Conservation (phyloP, 2,329 filamentous ascomycete species). For the Fusarium sp. region DNA sequence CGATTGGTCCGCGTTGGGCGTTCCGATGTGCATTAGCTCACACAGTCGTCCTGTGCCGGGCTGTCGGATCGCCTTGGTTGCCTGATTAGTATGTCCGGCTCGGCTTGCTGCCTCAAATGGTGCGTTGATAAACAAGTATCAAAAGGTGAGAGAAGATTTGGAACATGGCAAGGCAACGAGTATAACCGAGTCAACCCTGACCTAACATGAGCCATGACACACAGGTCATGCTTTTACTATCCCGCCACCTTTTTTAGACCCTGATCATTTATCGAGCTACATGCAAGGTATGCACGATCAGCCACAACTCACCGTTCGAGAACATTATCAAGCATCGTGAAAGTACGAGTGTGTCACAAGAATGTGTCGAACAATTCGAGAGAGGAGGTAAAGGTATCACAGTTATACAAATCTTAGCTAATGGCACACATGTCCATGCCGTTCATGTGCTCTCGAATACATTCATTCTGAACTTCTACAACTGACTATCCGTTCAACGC, state of each 20-base stretch:
- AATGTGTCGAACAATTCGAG: neutral
- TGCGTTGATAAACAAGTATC: neutral
- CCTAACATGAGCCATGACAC: too few relatives aligned
- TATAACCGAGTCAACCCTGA: neutral
- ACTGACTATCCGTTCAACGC: conserved; percentile 30
- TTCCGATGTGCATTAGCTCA: conserved; percentile 26
- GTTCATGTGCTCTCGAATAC: conserved; percentile 10
- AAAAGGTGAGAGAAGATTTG: neutral
- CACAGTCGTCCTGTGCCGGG: conserved; percentile 2
- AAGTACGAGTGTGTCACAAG: neutral
- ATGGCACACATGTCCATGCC: conserved; percentile 1
- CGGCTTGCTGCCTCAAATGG: conserved; percentile 15
- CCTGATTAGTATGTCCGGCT: conserved; percentile 23
- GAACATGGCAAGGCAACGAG: neutral
- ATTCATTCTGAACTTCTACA: conserved; percentile 30
- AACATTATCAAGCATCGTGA: too few relatives aligned
- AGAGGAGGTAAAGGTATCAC: conserved; percentile 16
- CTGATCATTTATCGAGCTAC: too few relatives aligned
- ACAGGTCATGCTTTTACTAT: too few relatives aligned
- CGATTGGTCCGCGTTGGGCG: conserved; percentile 38
- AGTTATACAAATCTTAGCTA: conserved; percentile 18
- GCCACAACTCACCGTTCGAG: too few relatives aligned
- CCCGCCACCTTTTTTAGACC: too few relatives aligned
- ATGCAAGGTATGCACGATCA: too few relatives aligned
- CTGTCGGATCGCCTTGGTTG: conserved; percentile 28